Evolutionary conservation across 495 filamentous ascomycete genomes (phyloP).

Genomic region (Friedmanniomyces simplex): DNA sequence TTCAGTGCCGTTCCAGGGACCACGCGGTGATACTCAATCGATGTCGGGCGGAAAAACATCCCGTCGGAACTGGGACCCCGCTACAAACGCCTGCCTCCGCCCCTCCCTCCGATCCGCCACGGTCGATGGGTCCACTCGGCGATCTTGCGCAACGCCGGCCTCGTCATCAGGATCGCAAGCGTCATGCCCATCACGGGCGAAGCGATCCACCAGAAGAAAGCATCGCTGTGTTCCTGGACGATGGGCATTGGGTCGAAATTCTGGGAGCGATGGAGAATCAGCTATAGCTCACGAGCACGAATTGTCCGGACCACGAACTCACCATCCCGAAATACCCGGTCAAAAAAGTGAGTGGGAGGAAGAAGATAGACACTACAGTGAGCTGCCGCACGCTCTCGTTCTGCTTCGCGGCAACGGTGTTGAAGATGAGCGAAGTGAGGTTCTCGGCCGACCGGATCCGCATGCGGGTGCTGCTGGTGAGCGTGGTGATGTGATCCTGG

Average conservation of each 20-base stretch:
- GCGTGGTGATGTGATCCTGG: conserved; percentile 77
- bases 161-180: neutral
- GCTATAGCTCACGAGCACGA: neutral
- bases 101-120: neutral
- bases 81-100: neutral
- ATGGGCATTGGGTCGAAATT: conserved; percentile 47
- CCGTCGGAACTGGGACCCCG: too few species aligned
- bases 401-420: conserved; percentile 64
- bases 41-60: too few species aligned
- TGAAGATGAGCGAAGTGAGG: conserved; percentile 89
- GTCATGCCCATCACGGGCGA: conserved; percentile 9
- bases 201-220: conserved; percentile 20
- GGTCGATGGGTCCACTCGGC: neutral
- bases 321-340: conserved; percentile 56
- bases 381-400: conserved; percentile 87
- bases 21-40: too few species aligned
- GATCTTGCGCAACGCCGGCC: neutral
- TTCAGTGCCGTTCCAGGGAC: too few species aligned
- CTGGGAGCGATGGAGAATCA: neutral
- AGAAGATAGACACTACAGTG: conserved; percentile 68
- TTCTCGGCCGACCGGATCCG: conserved; percentile 60
- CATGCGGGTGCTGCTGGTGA: conserved; percentile 68
- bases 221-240: conserved; percentile 8
- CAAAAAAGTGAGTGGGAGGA: conserved; percentile 75
- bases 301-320: neutral